phyloP scores from a whole-genome alignment of 2,329 filamentous ascomycete species.

The Microascus cirrosus region DNA sequence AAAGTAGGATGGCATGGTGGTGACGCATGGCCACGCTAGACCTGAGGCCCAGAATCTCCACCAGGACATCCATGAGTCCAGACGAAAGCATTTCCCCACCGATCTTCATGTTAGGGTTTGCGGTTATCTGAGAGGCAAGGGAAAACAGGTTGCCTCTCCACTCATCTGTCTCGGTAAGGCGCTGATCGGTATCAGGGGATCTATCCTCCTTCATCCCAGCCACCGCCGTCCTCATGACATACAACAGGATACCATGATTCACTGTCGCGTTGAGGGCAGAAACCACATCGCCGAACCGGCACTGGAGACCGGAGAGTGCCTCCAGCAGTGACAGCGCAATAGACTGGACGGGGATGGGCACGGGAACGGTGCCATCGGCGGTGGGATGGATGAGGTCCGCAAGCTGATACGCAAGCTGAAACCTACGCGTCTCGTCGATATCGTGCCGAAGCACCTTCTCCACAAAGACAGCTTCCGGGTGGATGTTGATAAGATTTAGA shows the following conservation, averaged over 20 bases:
- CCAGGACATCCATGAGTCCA: constrained; percentile 78
- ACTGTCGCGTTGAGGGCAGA: constrained; percentile 91
- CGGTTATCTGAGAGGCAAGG: constrained; percentile 62
- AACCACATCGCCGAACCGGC: constrained; percentile 70
- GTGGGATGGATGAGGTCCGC: constrained; percentile 84
- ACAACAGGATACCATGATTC: constrained; percentile 90
- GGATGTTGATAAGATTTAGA: constrained; percentile 83
- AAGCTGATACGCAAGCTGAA: constrained; percentile 85
- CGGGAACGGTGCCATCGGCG: constrained; percentile 51
- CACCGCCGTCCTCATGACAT: constrained; percentile 83
- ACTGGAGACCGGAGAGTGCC: constrained; percentile 69
- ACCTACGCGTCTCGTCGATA: constrained; percentile 74
- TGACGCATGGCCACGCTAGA: constrained; percentile 74
- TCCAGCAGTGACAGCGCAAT: constrained; percentile 74
- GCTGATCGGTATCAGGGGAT: constrained; percentile 39
- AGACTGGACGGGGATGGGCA: constrained; percentile 71
- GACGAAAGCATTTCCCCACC: constrained; percentile 79
- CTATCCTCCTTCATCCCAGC: constrained; percentile 59
- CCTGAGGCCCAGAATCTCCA: constrained; percentile 77
- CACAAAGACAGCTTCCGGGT: constrained; percentile 70
- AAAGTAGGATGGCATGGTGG: constrained; percentile 73
- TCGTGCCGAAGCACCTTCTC: constrained; percentile 82
- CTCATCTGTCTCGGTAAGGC: constrained; percentile 62
- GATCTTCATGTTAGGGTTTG: constrained; percentile 41
- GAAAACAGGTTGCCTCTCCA: constrained; percentile 88